Percentiles rank a stretch among this genome's conserved stretches.
These are phyloP conservation scores for Neophaeococcomyces mojaviensis DNA, from an alignment of 2,329 filamentous ascomycete species.

Conservation along the genomic window DNA sequence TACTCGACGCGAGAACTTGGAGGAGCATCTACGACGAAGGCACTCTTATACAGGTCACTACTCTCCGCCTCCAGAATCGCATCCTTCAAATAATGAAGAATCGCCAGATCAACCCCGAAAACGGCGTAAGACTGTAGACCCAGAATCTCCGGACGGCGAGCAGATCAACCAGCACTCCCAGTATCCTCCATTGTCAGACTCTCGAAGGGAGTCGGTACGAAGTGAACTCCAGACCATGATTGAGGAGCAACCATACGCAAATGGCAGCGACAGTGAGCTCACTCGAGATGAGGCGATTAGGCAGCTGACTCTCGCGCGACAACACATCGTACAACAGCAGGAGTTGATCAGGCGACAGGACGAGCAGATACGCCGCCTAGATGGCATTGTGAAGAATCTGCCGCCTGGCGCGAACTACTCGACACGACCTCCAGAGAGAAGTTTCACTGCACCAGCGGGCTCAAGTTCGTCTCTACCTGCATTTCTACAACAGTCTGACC, in stretches of 20 bases:
- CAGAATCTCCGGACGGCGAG: constrained; percentile 5
- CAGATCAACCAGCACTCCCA: not conserved
- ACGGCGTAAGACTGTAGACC: constrained; percentile 8
- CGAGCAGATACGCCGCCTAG: constrained; percentile 3
- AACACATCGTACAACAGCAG: constrained; percentile 11
- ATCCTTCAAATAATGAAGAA: constrained; percentile 3
- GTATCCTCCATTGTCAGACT: not conserved
- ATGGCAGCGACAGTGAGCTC: not conserved
- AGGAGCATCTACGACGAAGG: constrained; percentile 86
- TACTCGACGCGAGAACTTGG: constrained; percentile 85
- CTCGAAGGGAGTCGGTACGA: not conserved
- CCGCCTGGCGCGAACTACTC: constrained; percentile 1
- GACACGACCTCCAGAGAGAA: constrained; percentile 2
- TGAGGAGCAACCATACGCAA: constrained; percentile 2
- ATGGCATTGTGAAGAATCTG: not conserved
- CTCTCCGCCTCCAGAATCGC: constrained; percentile 4
- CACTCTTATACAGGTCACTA: constrained; percentile 40
- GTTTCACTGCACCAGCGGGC: not conserved
- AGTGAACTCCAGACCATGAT: constrained; percentile 3
- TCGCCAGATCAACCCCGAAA: constrained; percentile 8
- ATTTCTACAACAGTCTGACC: not conserved
- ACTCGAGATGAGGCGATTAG: constrained; percentile 2
- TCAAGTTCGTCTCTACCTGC: not conserved
- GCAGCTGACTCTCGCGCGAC: constrained; percentile 9
- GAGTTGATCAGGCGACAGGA: constrained; percentile 8